Base-by-base conservation (phyloP, 106 monocot genomes). In the Apostasia ramifera region DNA sequence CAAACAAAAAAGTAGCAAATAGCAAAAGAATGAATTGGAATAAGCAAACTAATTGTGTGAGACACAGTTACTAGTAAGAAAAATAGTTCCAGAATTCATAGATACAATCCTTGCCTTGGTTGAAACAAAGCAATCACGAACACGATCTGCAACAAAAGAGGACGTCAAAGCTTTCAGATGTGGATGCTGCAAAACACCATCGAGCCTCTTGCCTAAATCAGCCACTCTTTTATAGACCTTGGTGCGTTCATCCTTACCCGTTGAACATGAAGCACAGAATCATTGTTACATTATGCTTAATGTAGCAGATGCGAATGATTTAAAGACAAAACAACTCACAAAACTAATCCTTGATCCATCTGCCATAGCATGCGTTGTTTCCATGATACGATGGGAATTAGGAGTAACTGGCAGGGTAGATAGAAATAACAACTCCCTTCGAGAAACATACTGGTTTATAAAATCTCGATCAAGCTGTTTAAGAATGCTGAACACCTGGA, bases 331-430 rank as follows among this genome's bases (percentile, higher is more conserved):
- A 3, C 12, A 73, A 75, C 82, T 83, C 78, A 92, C 91, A 77
- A 81, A 83, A 77, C 72, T 46, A 65, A 82, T 71, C 8, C 69
- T 67, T 14, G 93, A 77, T 3, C 89, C 93, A 82, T 82, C 80
- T 67, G 70, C 58, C 66, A 61, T 53, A 15, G 46, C 53, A 61
- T 67, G 68, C 42, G 55, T 49, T 56, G 65, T 77, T 74, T 97
- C 95, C 43, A 79, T 72, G 9, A 92, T 73, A 57, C 92, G 81
- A 58, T 86, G 82, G 60, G 82, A 82, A 69, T 97, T 97, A 61
- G 92, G 76, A 52, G 84, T 81, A 62, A 97, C 86, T 11, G 92
- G 89, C 58, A 97, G 47, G 73, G 73, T 77, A 38, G 89, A 84
- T 59, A 97, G 71, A 65, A 97, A 97, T 38, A 97, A 63, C 39